phyloP scores from a whole-genome alignment of 805 yeast species.

The Candida sithepensis region DNA sequence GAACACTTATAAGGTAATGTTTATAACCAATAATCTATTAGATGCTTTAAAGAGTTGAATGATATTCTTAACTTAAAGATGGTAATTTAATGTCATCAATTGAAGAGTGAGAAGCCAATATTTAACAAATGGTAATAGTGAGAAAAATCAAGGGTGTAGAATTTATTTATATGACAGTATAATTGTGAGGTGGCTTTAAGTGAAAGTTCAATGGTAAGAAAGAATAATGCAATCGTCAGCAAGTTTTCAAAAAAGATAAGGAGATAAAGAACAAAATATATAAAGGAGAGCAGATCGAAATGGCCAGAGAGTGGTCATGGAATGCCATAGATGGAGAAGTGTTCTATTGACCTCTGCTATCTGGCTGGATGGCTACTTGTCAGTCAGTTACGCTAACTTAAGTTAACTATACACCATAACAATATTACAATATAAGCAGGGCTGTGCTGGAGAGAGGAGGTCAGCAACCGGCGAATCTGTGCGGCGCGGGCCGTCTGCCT shows the following conservation, averaged over 20 bases:
- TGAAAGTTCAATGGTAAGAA: background rate
- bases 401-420: too few relatives aligned
- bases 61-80: background rate
- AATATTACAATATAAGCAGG: too few relatives aligned
- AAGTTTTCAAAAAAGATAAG: background rate
- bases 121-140: too few relatives aligned
- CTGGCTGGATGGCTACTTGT: background rate
- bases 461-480: background rate
- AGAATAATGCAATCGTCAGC: background rate
- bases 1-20: too few relatives aligned
- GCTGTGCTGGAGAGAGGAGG: background rate
- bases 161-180: background rate
- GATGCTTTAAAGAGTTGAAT: background rate
- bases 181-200: background rate
- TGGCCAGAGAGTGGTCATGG: background rate
- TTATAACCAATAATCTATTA: background rate
- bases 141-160: background rate
- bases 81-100: too few relatives aligned
- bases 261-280: background rate
- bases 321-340: background rate
- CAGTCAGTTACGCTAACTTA: too few relatives aligned
- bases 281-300: background rate
- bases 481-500: background rate
- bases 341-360: background rate
- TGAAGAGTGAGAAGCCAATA: too few relatives aligned